These are phyloP conservation scores for Phaeodactylum tricornutum DNA, from an alignment of 108 stramenopile species.

Conservation along the genomic window DNA sequence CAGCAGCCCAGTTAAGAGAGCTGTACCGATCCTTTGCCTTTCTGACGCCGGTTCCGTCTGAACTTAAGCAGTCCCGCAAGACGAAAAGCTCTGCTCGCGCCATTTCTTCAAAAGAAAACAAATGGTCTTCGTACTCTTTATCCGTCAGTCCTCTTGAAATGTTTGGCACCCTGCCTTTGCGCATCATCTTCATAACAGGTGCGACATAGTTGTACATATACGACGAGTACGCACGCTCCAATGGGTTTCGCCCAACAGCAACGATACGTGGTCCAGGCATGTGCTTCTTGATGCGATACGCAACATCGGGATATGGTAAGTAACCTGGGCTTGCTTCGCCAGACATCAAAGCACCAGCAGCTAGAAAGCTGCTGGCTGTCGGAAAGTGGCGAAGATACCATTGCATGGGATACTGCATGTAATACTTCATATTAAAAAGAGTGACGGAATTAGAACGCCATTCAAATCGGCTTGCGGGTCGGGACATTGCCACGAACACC, in stretches of 20 bases:
- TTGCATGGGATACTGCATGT: slow-evolving; percentile 19
- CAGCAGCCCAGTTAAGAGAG: slow-evolving; percentile 11
- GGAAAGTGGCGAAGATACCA: slow-evolving; percentile 82
- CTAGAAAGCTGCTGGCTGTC: slow-evolving; percentile 44
- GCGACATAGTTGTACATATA: slow-evolving; percentile 72
- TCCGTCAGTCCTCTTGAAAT: slow-evolving; percentile 20
- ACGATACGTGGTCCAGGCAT: slow-evolving; percentile 39
- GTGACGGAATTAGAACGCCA: not conserved
- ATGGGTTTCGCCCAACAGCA: slow-evolving; percentile 58
- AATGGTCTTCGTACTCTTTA: slow-evolving; percentile 31
- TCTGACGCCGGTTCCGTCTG: slow-evolving; percentile 30
- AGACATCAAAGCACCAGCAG: slow-evolving; percentile 66
- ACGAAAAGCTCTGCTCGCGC: slow-evolving; percentile 52
- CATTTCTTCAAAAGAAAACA: slow-evolving; percentile 73
- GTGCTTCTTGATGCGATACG: not conserved
- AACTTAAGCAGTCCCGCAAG: slow-evolving; percentile 39
- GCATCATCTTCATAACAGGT: slow-evolving; percentile 38
- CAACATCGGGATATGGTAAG: slow-evolving; percentile 51
- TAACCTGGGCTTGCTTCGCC: slow-evolving; percentile 85
- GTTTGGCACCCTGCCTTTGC: slow-evolving; percentile 27
- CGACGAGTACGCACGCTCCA: slow-evolving; percentile 60
- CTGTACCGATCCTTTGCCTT: slow-evolving; percentile 1
- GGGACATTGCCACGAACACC: not conserved
- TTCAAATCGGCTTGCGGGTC: not conserved
- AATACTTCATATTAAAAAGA: slow-evolving; percentile 14